Evolutionary conservation across 108 stramenopile species (phyloP), one percentile per base, ranked within the genome.

Genomic region (Discostella pseudostelligera): DNA sequence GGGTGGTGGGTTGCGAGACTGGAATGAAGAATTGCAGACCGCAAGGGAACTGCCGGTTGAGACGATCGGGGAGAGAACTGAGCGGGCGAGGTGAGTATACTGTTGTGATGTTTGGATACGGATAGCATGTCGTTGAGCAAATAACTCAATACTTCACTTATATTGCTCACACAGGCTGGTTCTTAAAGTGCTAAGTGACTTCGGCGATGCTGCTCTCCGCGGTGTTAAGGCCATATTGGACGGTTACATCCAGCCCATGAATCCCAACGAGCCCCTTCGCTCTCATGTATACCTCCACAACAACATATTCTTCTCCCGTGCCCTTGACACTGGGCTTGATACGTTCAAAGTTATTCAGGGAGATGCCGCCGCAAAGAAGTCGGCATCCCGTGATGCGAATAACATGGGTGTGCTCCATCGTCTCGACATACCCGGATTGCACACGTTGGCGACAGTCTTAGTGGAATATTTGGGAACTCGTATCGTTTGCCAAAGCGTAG

Each of bases 251-350:
- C 50, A 72, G 14, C 89, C 97, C 22, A 93, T 97, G 85, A 97
- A 98, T 74, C 93, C 96, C 24, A 92, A 87, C 49, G 97, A 98
- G 77, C 70, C 84, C 1, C 56, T 76, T 10, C 78, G 85, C 22
- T 81, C 92, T 14, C 96, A 96, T 74, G 97, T 98, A 7, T 98
- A 83, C 56, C 77, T 97, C 36, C 96, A 96, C 89, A 98, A 98
- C 81, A 95, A 94, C 68, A 97, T 96, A 48, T 98, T 98, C 83
- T 95, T 97, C 72, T 90, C 88, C 21, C 79, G 89, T 20, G 95
- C 91, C 5, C 68, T 92, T 43, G 89, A 94, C 79, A 84, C 86
- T 17, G 88, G 92, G 9, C 53, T 87, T 0, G 93, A 90, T 67
- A 94, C 89, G 10, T 88, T 90, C 80, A 88, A 88, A 67, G 64